Evolutionary conservation across 371 early-diverging fungal genomes (phyloP).

Genomic region (Mucor lusitanicus): DNA sequence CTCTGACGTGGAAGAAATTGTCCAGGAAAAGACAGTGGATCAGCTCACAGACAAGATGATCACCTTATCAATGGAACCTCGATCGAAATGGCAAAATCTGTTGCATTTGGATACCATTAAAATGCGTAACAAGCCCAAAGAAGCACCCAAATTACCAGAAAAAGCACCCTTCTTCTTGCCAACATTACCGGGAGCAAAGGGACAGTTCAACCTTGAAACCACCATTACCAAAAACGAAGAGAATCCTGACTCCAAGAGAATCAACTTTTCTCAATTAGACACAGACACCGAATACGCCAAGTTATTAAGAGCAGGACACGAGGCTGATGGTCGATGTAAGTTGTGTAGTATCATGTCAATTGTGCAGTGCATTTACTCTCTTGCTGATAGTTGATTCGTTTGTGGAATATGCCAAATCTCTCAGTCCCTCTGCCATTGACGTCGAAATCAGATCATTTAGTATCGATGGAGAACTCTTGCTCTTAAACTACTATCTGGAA

Average conservation of each 20-base stretch:
- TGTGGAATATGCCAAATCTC: constrained; percentile 66
- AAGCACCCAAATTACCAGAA: constrained; percentile 87
- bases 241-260: constrained; percentile 21
- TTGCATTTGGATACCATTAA: constrained; percentile 90
- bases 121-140: constrained; percentile 89
- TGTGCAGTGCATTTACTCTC: neutral
- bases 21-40: constrained; percentile 51
- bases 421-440: constrained; percentile 85
- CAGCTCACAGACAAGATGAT: constrained; percentile 82
- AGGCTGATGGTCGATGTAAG: constrained; percentile 54
- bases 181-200: constrained; percentile 71
- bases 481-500: constrained; percentile 62
- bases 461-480: constrained; percentile 57
- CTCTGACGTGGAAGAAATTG: constrained; percentile 27
- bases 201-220: constrained; percentile 56
- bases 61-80: constrained; percentile 77
- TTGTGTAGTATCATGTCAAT: neutral
- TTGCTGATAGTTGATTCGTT: constrained; percentile 36
- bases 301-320: constrained; percentile 55
- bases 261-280: constrained; percentile 47
- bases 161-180: constrained; percentile 93
- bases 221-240: constrained; percentile 39
- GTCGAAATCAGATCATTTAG: constrained; percentile 81
- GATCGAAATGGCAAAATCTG: constrained; percentile 89
- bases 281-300: constrained; percentile 63